These are phyloP conservation scores for Murraya paniculata DNA, from an alignment of 345 rosid genomes.

Conservation along the genomic window DNA sequence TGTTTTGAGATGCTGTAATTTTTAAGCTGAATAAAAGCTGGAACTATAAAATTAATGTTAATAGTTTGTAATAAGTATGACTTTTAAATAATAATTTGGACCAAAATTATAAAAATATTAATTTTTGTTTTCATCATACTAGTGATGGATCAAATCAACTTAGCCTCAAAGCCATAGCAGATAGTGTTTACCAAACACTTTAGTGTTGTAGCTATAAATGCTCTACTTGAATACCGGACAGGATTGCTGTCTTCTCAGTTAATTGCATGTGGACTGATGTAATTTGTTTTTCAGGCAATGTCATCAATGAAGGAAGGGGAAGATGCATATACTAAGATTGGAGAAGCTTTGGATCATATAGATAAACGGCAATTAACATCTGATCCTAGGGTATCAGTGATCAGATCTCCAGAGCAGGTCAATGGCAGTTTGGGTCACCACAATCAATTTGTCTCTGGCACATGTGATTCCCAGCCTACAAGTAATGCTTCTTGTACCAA, in stretches of 20 bases:
- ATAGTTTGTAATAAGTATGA: too few species aligned
- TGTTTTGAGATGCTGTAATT: too few species aligned
- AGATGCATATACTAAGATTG: constrained; percentile 55
- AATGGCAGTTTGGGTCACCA: constrained; percentile 34
- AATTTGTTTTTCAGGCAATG: constrained; percentile 55
- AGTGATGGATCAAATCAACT: too few species aligned
- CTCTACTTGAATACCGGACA: too few species aligned
- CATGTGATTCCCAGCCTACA: constrained; percentile 31
- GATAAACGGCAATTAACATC: constrained; percentile 45
- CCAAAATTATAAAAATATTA: too few species aligned
- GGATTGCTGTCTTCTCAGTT: not conserved
- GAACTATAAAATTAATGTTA: too few species aligned
- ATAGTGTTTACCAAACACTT: too few species aligned
- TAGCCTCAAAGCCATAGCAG: too few species aligned
- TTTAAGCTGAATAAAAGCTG: too few species aligned
- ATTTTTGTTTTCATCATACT: too few species aligned
- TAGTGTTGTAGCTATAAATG: too few species aligned
- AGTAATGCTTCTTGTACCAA: constrained; percentile 22
- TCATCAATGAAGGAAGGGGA: constrained; percentile 74
- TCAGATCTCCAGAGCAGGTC: constrained; percentile 43
- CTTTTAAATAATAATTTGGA: too few species aligned
- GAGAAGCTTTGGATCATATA: constrained; percentile 60
- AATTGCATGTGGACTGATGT: not conserved
- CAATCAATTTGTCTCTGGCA: constrained; percentile 32
- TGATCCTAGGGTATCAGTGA: constrained; percentile 29